Percentiles rank a stretch among this genome's conserved stretches.
phyloP scores from a whole-genome alignment of 768 basidiomycete species.

The Psilocybe cubensis region DNA sequence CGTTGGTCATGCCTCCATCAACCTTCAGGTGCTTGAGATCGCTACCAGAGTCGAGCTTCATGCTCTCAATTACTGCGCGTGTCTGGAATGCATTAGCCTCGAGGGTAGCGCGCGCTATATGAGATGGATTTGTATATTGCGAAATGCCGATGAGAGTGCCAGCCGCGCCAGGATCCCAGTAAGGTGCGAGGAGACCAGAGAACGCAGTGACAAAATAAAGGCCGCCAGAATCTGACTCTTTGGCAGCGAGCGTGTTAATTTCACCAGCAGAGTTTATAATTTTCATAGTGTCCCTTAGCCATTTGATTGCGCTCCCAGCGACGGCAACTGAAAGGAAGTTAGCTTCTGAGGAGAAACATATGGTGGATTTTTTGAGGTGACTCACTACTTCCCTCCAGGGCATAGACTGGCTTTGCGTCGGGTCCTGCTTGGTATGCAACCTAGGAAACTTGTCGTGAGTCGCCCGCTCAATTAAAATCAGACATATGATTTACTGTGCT shows the following conservation, averaged over 20 bases:
- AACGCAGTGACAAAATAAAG: slow-evolving; percentile 98
- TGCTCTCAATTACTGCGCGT: slow-evolving; percentile 92
- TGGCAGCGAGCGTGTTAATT: slow-evolving; percentile 82
- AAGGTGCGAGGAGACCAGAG: slow-evolving; percentile 93
- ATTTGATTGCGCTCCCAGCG: slow-evolving; percentile 94
- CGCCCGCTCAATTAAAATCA: neutral
- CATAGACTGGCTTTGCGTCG: slow-evolving; percentile 80
- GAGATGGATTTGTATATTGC: slow-evolving; percentile 87
- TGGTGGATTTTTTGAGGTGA: slow-evolving; percentile 12
- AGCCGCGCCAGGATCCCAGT: slow-evolving; percentile 94
- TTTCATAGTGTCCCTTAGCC: slow-evolving; percentile 91
- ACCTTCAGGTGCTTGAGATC: slow-evolving; percentile 89
- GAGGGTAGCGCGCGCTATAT: slow-evolving; percentile 93
- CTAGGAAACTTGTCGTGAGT: slow-evolving; percentile 37
- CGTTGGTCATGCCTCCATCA: slow-evolving; percentile 98
- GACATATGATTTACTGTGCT: slow-evolving; percentile 64
- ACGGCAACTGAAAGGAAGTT: slow-evolving; percentile 67
- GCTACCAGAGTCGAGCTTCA: slow-evolving; percentile 86
- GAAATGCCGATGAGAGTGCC: slow-evolving; percentile 86
- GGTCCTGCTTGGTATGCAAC: slow-evolving; percentile 91
- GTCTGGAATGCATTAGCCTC: slow-evolving; percentile 98
- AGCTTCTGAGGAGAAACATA: neutral
- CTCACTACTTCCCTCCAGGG: slow-evolving; percentile 92
- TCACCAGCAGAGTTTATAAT: slow-evolving; percentile 82
- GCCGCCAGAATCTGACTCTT: slow-evolving; percentile 81